Base-by-base conservation (phyloP, 148 eudicot species). In the Dysphania ambrosioides region DNA sequence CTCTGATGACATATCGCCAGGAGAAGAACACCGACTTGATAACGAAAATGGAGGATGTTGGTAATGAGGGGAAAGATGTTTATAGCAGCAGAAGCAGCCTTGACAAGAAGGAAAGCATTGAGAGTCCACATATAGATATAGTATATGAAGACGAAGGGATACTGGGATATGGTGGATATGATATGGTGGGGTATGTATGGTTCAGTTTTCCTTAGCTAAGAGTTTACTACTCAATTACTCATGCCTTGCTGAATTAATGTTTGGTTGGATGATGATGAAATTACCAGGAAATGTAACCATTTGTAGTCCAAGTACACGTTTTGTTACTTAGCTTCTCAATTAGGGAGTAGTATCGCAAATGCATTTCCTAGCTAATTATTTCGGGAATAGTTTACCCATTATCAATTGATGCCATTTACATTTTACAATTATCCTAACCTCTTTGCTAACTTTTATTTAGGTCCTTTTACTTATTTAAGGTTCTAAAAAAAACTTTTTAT, bases 201-300 rank as follows among this genome's bases (percentile, higher is more conserved):
- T 55, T 69, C 78, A 36, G 15, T 38, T 30, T 75, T 79, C 64
- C 66, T 70, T 18, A 30, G 40, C 56, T 78, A 75, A 32, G 78
- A 79, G 65, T 68, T 79, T 13, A 27, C 40, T 9, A 62, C 21
- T 65, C 75, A 51, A 27, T 31, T 9, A 62, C 21, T 65, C 75
- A 51, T 13, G 42, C 38, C 38, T 35, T 18, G 68, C 42, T 65
- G 10, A 35, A 1, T 9, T 0, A n/a, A 5, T 34, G n/a, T 6
- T 18, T 32, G 66, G 12, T 63, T 63, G 56, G 23, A 4, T 0
- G n/a, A 16, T 49, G 55, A 49, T 49, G 55, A 15, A 0, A 15
- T 49, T 51, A n/a, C n/a, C n/a, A n/a, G 56, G 3, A 19, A 2
- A 51, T 5, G 3, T 2, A 51, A 3, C 1, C 56, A 51, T 51